Base-by-base conservation (phyloP, 1,284 basidiomycete genomes). In the Abortiporus biennis region DNA sequence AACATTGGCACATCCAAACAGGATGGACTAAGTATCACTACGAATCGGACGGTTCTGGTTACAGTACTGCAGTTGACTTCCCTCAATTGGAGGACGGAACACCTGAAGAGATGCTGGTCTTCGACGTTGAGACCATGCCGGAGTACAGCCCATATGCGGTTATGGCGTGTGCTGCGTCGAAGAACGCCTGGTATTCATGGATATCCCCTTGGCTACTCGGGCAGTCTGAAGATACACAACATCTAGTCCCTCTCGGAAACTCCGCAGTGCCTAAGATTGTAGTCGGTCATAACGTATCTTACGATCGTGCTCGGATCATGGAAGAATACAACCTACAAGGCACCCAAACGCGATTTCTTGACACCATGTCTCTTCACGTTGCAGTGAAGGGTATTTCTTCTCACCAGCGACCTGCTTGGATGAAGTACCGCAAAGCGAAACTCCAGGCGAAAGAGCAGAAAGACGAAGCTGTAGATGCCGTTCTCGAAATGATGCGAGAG, bases 81-180 rank as follows among this genome's bases (percentile, higher is more conserved):
- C 84, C 82, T 0, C 68, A 74, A 54, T 9, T 29, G 27, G 76
- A 80, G 40, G 65, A 78, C 30, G 78, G 77, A 2, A 61, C 64
- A 43, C 69, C 76, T 1, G 92, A 95, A 54, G 67, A 83, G 39
- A 76, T 82, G 63, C 72, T 98, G 40, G 78, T 82, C 1, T 97
- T 99, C 53, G 96, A 99, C 61, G 89, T 99, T 38, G 95, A 99
- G 65, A 93, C 91, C 0, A 76, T 99, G 69, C 92, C 92, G 13
- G 76, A 77, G 29, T 75, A 90, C 46, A 83, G 87, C 35, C 80
- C 79, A 0, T 93, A 83, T 54, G 77, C 95, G 1, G 73, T 98
- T 56, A 87, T 99, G 74, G 94, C 96, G 0, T 89, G 85, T 44
- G 94, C 94, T 1, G 88, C 80, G 1, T 85, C 92, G 3, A 69